Percentiles rank a stretch among this genome's conserved stretches.
Conservation (phyloP, 306 rosid species). For the Lathyrus oleraceus region DNA sequence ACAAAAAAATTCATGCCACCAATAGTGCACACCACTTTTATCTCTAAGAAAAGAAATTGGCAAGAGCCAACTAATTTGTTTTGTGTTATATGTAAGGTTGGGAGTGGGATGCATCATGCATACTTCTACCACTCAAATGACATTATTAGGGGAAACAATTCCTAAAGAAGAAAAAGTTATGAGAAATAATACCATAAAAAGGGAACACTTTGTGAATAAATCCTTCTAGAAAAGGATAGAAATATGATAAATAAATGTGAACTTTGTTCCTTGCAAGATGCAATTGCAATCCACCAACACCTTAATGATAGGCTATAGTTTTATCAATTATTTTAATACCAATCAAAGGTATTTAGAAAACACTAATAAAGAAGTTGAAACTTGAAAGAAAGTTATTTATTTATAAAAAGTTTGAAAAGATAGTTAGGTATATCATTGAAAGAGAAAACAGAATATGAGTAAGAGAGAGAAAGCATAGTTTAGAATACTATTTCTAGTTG, state of each 20-base stretch:
- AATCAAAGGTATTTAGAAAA: slow-evolving; percentile 31
- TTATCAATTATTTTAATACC: slow-evolving; percentile 36
- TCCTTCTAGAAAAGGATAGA: slow-evolving; percentile 24
- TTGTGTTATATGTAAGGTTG: too few relatives aligned
- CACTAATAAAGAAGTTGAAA: slow-evolving; percentile 17
- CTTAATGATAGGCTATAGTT: slow-evolving; percentile 18
- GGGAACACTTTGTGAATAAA: slow-evolving; percentile 16
- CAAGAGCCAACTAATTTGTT: too few relatives aligned
- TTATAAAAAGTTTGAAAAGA: slow-evolving; percentile 22
- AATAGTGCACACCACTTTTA: too few relatives aligned
- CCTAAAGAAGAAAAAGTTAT: too few relatives aligned
- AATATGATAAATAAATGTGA: slow-evolving; percentile 13
- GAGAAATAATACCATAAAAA: background rate
- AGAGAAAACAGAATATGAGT: background rate
- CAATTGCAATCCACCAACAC: slow-evolving; percentile 40
- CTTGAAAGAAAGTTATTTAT: background rate
- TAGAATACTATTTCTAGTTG: slow-evolving; percentile 30
- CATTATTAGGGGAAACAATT: too few relatives aligned
- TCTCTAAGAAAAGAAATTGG: too few relatives aligned
- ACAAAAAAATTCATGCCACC: too few relatives aligned
- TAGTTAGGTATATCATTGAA: slow-evolving; percentile 35
- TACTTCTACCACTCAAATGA: too few relatives aligned
- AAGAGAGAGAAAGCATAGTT: background rate
- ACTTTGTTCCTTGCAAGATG: slow-evolving; percentile 26
- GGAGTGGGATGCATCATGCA: too few relatives aligned